These are phyloP conservation scores for Glycine soja DNA, from an alignment of 306 rosid genomes.

Conservation along the genomic window DNA sequence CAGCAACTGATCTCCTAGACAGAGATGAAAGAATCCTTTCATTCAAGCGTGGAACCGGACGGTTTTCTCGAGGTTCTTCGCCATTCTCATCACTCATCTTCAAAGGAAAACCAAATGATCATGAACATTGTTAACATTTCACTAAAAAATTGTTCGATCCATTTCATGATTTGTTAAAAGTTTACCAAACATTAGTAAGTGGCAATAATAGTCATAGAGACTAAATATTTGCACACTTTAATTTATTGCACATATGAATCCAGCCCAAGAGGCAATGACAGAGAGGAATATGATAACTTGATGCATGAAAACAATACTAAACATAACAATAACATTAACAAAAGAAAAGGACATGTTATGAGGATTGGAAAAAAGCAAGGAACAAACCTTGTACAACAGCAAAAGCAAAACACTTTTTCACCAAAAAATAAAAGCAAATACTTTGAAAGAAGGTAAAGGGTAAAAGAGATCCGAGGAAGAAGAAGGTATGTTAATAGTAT, in stretches of 20 bases:
- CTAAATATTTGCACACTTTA: not conserved
- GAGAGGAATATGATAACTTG: conserved; percentile 31
- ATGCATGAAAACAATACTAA: conserved; percentile 34
- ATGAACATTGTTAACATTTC: not conserved
- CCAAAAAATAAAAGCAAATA: not conserved
- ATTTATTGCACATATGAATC: conserved; percentile 2
- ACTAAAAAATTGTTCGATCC: too few species aligned
- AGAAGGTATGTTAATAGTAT: conserved; percentile 15
- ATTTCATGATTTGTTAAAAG: conserved; percentile 2
- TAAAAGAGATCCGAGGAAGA: conserved; percentile 6
- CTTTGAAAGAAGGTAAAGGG: not conserved
- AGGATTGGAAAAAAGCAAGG: conserved; percentile 14
- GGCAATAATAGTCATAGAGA: not conserved
- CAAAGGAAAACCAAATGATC: not conserved
- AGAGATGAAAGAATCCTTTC: conserved; percentile 94
- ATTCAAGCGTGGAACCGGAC: conserved; percentile 67
- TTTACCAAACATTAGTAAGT: not conserved
- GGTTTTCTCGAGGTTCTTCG: conserved; percentile 31
- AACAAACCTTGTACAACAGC: conserved; percentile 47
- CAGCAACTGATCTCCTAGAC: conserved; percentile 94
- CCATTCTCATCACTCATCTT: conserved; percentile 56
- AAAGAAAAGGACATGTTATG: not conserved
- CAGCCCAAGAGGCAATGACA: conserved; percentile 7
- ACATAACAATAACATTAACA: not conserved
- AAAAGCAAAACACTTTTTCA: not conserved